These are phyloP conservation scores for Apodospora peruviana DNA, from an alignment of 495 filamentous ascomycete genomes.

Conservation along the genomic window DNA sequence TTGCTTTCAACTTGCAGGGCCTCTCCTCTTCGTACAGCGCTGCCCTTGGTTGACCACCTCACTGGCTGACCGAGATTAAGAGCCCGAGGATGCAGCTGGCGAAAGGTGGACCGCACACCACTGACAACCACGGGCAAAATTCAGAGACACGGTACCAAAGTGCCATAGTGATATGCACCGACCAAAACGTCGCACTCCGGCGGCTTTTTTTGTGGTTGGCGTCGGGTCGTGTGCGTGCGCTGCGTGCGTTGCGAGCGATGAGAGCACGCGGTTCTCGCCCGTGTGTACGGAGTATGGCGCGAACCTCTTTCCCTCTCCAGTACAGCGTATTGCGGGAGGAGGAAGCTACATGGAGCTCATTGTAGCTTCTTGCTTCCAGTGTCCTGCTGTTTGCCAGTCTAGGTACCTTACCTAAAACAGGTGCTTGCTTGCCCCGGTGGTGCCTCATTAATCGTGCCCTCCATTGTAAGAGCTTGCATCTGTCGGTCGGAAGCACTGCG, in stretches of 20 bases:
- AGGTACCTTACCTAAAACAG: too few relatives aligned
- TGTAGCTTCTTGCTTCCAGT: too few relatives aligned
- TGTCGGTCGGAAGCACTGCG: not conserved
- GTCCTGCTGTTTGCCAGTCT: too few relatives aligned
- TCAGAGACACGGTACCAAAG: conserved; percentile 32
- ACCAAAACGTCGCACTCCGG: conserved; percentile 23
- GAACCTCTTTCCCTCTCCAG: too few relatives aligned
- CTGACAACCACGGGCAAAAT: conserved; percentile 1
- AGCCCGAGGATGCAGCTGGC: conserved; percentile 20
- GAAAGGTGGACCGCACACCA: conserved; percentile 10
- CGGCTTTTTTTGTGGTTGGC: conserved; percentile 4
- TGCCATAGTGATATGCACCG: conserved; percentile 23
- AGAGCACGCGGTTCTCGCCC: not conserved
- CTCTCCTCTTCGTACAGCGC: conserved; percentile 10
- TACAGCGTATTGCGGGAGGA: too few relatives aligned
- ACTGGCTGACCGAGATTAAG: conserved; percentile 20
- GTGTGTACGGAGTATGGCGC: too few relatives aligned
- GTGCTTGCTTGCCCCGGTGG: too few relatives aligned
- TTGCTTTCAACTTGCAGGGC: conserved; percentile 19
- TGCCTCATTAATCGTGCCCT: too few relatives aligned
- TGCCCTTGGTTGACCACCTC: conserved; percentile 19
- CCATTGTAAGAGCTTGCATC: not conserved
- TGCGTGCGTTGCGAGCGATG: conserved; percentile 1
- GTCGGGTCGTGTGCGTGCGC: conserved; percentile 26
- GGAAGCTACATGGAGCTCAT: too few relatives aligned